phyloP scores from a whole-genome alignment of 768 basidiomycete genomes.

The Podaxis sp. region DNA sequence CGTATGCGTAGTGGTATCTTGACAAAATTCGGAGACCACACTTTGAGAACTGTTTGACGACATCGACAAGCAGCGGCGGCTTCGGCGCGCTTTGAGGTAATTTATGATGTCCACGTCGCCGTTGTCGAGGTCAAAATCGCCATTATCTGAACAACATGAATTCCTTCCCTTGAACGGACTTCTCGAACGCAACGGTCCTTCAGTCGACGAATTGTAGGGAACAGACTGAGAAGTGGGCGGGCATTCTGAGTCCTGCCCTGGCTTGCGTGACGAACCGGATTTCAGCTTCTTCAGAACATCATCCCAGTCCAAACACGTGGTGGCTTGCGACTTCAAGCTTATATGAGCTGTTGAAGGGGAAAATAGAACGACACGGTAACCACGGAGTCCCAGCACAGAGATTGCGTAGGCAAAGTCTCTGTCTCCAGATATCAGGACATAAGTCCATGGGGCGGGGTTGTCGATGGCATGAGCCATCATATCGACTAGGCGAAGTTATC shows the following conservation, averaged over 20 bases:
- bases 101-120: not conserved
- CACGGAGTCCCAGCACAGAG: constrained; percentile 51
- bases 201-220: not conserved
- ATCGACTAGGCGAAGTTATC: constrained; percentile 43
- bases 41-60: not conserved
- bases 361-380: constrained; percentile 51
- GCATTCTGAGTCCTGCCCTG: not conserved
- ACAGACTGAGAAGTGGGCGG: not conserved
- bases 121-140: not conserved
- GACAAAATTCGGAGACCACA: not conserved
- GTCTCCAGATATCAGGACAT: constrained; percentile 66
- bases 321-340: constrained; percentile 54
- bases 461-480: constrained; percentile 69
- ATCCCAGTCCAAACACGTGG: constrained; percentile 45
- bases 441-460: constrained; percentile 42
- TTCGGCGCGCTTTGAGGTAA: not conserved
- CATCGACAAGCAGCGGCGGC: not conserved
- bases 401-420: constrained; percentile 67
- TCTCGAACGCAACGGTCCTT: not conserved
- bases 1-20: not conserved
- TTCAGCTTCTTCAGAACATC: not conserved
- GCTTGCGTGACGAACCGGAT: not conserved
- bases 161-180: not conserved
- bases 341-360: constrained; percentile 37
- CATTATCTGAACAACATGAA: not conserved